Conservation (phyloP, 2,329 filamentous ascomycete species). For the Botrytis paeoniae region DNA sequence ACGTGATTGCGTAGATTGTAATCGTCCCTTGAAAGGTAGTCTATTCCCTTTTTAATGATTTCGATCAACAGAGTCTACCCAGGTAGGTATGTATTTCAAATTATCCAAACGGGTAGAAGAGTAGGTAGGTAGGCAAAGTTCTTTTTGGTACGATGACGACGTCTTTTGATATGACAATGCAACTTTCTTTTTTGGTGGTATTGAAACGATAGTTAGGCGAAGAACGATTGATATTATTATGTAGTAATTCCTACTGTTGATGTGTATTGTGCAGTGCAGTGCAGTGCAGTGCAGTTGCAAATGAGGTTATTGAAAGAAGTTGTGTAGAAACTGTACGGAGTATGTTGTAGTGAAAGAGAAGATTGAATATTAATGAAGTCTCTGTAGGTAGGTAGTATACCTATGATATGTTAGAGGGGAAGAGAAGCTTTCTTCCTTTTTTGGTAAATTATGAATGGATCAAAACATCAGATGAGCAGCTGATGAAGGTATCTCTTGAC, state of each 20-base stretch:
- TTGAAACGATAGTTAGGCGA: background rate
- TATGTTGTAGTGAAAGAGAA: background rate
- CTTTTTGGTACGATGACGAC: background rate
- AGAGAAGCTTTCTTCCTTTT: background rate
- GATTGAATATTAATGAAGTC: background rate
- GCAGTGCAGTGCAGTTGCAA: background rate
- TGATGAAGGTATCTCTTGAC: background rate
- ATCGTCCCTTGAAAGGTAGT: background rate
- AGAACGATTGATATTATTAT: background rate
- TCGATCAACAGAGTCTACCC: background rate
- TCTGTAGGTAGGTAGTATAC: background rate
- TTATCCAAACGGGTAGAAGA: conserved; percentile 21
- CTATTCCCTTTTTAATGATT: background rate
- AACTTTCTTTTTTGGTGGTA: background rate
- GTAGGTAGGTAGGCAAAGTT: background rate
- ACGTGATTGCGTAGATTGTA: background rate
- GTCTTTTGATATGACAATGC: background rate
- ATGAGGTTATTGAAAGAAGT: background rate
- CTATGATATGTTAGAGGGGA: too few relatives aligned
- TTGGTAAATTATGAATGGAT: background rate
- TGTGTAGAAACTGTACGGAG: background rate
- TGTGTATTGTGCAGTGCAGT: background rate
- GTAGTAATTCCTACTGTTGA: background rate
- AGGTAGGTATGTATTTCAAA: background rate
- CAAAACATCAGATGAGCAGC: conserved; percentile 1